Conservation (phyloP, 805 yeast species). For the Diddensiella santjacobensis region DNA sequence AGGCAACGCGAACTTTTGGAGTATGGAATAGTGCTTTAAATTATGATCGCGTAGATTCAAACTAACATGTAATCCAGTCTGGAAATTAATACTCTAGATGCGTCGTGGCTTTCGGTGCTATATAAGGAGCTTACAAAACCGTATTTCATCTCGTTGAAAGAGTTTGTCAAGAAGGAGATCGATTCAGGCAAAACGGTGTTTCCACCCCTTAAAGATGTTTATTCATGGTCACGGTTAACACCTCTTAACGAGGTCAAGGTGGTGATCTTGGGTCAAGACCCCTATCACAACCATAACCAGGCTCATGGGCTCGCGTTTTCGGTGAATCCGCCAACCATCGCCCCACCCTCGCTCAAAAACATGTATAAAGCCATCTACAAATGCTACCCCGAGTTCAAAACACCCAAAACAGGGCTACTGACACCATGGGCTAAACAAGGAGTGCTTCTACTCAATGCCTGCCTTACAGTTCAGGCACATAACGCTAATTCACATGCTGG, state of each 20-base stretch:
- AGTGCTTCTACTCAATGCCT: slow-evolving; percentile 80
- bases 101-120: slow-evolving; percentile 71
- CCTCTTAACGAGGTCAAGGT: slow-evolving; percentile 73
- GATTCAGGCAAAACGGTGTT: slow-evolving; percentile 51
- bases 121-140: slow-evolving; percentile 76
- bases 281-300: slow-evolving; percentile 87
- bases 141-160: slow-evolving; percentile 71
- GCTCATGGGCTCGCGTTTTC: slow-evolving; percentile 97
- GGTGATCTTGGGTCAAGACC: slow-evolving; percentile 90
- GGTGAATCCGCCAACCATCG: slow-evolving; percentile 75
- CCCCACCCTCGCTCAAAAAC: slow-evolving; percentile 85
- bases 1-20: slow-evolving; percentile 51
- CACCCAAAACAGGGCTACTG: slow-evolving; percentile 66
- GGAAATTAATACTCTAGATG: slow-evolving; percentile 69
- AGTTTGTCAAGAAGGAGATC: slow-evolving; percentile 51
- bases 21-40: slow-evolving; percentile 23
- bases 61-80: slow-evolving; percentile 6
- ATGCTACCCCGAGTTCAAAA: slow-evolving; percentile 65
- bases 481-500: slow-evolving; percentile 89
- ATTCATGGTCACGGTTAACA: slow-evolving; percentile 88
- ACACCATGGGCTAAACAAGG: slow-evolving; percentile 86
- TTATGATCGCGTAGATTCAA: background rate
- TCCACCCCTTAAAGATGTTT: slow-evolving; percentile 74
- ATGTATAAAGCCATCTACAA: slow-evolving; percentile 73
- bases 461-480: slow-evolving; percentile 88